Percentiles rank a stretch among this genome's conserved stretches.
These are phyloP conservation scores for Sclerotinia borealis DNA, from an alignment of 2,329 filamentous ascomycete species.

Conservation along the genomic window DNA sequence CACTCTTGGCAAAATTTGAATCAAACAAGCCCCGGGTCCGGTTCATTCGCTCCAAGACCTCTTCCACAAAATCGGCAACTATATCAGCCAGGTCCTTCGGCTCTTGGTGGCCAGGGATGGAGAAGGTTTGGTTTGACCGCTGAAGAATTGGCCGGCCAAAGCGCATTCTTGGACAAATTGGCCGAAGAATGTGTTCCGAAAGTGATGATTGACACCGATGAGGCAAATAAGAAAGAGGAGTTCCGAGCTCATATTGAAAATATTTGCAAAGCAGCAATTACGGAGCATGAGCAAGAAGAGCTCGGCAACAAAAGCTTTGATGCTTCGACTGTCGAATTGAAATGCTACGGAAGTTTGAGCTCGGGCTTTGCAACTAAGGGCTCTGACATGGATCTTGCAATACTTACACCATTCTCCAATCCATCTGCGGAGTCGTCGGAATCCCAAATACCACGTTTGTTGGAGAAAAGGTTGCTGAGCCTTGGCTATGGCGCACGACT, in stretches of 20 bases:
- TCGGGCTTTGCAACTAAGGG: constrained; percentile 81
- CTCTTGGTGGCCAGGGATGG: constrained; percentile 15
- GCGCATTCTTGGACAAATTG: constrained; percentile 43
- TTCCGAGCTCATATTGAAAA: constrained; percentile 61
- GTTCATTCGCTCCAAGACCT: constrained; percentile 12
- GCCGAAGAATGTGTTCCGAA: constrained; percentile 32
- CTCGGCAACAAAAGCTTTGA: constrained; percentile 42
- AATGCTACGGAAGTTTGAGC: constrained; percentile 74
- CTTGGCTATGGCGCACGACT: constrained; percentile 69
- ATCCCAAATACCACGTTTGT: constrained; percentile 62
- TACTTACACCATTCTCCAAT: constrained; percentile 59
- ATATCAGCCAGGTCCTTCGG: constrained; percentile 25
- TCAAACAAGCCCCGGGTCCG: not conserved
- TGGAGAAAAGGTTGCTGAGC: constrained; percentile 70
- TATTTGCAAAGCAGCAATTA: constrained; percentile 56
- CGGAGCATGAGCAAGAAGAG: constrained; percentile 43
- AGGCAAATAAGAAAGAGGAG: constrained; percentile 63
- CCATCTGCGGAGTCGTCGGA: constrained; percentile 47
- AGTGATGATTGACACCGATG: constrained; percentile 52
- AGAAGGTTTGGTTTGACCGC: constrained; percentile 15
- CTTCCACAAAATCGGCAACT: constrained; percentile 28
- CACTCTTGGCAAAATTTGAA: constrained; percentile 10
- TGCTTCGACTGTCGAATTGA: constrained; percentile 55
- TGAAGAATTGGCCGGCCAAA: constrained; percentile 46
- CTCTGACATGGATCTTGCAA: constrained; percentile 86